Conservation (phyloP, 805 yeast species). For the Maudiozyma bulderi region DNA sequence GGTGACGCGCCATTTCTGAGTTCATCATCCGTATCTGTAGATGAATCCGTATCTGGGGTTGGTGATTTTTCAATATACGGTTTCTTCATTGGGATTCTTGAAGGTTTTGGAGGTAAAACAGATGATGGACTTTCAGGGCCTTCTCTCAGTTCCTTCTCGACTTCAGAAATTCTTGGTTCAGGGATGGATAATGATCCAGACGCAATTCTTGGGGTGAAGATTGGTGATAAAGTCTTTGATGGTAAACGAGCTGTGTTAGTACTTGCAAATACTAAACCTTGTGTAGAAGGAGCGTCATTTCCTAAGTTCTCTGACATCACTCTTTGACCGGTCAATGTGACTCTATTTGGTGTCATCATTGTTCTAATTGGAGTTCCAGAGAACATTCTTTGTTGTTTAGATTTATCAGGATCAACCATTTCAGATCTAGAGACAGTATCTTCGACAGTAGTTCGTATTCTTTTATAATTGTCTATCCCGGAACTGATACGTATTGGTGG, state of each 20-base stretch:
- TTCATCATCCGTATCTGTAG: constrained; percentile 2
- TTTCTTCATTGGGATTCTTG: constrained; percentile 30
- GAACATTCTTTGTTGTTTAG: constrained; percentile 27
- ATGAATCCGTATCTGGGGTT: constrained; percentile 1
- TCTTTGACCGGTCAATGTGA: constrained; percentile 15
- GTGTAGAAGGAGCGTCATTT: constrained; percentile 8
- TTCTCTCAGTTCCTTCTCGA: constrained; percentile 31
- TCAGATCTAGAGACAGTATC: constrained; percentile 32
- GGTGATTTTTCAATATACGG: constrained; percentile 14
- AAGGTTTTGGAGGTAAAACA: constrained; percentile 24
- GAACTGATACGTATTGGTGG: constrained; percentile 32
- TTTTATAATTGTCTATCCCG: constrained; percentile 24
- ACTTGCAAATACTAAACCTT: constrained; percentile 11
- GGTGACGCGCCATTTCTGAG: background rate
- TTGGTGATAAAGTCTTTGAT: background rate
- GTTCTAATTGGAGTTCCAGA: constrained; percentile 26
- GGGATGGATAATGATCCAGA: constrained; percentile 38
- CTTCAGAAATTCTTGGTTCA: constrained; percentile 34
- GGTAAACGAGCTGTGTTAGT: background rate
- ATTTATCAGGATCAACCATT: constrained; percentile 30
- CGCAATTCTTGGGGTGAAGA: constrained; percentile 29
- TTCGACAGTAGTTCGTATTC: constrained; percentile 26
- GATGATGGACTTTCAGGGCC: constrained; percentile 33
- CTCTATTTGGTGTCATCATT: constrained; percentile 23
- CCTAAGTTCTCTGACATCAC: constrained; percentile 20